phyloP scores from a whole-genome alignment of 2,329 filamentous ascomycete species.

The Fusarium duplospermum region DNA sequence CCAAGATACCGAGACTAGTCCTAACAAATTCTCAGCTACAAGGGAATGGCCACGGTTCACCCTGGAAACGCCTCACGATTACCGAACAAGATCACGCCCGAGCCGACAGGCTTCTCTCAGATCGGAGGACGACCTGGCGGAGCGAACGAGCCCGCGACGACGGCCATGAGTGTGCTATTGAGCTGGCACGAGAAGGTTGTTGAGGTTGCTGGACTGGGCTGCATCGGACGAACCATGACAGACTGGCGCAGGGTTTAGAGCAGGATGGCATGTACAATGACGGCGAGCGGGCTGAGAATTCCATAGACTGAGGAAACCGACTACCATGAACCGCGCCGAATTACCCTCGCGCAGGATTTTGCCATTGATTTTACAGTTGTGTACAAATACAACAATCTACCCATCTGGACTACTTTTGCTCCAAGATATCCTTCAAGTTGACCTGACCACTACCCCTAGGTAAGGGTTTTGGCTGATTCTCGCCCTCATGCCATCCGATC shows the following conservation, averaged over 20 bases:
- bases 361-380: constrained; percentile 21
- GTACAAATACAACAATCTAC: constrained; percentile 17
- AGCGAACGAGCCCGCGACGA: constrained; percentile 76
- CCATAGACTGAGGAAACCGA: constrained; percentile 36
- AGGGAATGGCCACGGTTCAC: constrained; percentile 78
- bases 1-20: not conserved
- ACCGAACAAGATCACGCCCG: constrained; percentile 68
- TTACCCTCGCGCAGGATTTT: not conserved
- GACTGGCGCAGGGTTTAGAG: constrained; percentile 82
- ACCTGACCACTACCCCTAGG: constrained; percentile 86
- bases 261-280: constrained; percentile 13
- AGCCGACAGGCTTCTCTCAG: constrained; percentile 91
- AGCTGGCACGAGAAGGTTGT: constrained; percentile 99
- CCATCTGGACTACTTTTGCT: constrained; percentile 53
- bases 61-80: constrained; percentile 58
- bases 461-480: constrained; percentile 82
- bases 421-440: constrained; percentile 85
- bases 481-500: constrained; percentile 96
- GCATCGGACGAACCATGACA: constrained; percentile 94
- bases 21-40: constrained; percentile 71
- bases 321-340: constrained; percentile 10
- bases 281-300: constrained; percentile 22
- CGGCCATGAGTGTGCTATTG: constrained; percentile 94
- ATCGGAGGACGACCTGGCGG: constrained; percentile 67
- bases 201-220: constrained; percentile 90